Base-by-base conservation (phyloP, 441 rosid species). In the Aleurites moluccanus region DNA sequence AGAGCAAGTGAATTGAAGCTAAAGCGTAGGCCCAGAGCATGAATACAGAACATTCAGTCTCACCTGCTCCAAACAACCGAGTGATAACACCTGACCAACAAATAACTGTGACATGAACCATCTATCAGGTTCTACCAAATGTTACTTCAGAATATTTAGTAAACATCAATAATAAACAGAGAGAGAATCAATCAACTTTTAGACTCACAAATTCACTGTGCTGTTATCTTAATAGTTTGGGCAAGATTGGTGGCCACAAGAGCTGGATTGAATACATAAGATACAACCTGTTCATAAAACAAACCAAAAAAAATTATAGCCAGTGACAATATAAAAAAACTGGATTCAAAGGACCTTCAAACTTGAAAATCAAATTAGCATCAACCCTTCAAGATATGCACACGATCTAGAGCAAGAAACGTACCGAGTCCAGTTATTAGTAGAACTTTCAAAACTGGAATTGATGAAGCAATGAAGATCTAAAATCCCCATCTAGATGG, bases 181-280 rank as follows among this genome's bases (percentile, higher is more conserved):
- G 8, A 55, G 21, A 0, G 16, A 55, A 14, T 11, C 50, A 45
- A 45, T 13, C 4, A 55, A 23, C 8, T 38, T 38, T 38, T 5
- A 38, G 8, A 79, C 91, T 89, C 77, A 85, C 89, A 86, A 35
- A n/a, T 79, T 83, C 10, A 60, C 23, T 66, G 86, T 61, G 82
- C 88, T 85, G 52, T 88, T 78, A 52, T 64, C 81, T 53, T 88
- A 42, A 88, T 75, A 1, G 89, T 84, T 67, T 72, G 65, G 18
- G 87, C 87, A 63, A 90, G 84, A 67, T 76, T 85, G 76, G 85
- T 79, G 64, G 61, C 67, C 47, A 88, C 83, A 49, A 86, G 88
- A 5, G 94, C 82, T 4, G 89, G 94, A 77, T 71, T 82, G 84
- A 90, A 90, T 14, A 88, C 90, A 60, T 72, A 90, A 72, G 88